These are phyloP conservation scores for Kwoniella europaea DNA, from an alignment of 768 basidiomycete genomes.

Conservation along the genomic window DNA sequence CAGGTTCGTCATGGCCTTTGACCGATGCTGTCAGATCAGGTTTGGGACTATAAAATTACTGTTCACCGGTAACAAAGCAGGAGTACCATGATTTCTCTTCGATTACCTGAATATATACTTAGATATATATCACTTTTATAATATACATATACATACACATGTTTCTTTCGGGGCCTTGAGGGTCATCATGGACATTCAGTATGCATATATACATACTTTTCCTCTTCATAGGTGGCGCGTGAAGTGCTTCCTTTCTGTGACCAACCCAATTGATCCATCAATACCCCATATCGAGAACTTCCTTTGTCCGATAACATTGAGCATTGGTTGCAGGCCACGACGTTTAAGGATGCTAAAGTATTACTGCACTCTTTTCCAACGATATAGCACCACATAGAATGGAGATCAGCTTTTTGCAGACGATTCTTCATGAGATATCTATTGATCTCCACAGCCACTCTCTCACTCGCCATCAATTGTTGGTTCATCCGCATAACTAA, in stretches of 20 bases:
- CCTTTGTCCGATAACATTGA: neutral
- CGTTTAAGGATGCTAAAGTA: too few species aligned
- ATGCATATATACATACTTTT: neutral
- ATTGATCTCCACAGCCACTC: neutral
- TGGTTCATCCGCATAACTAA: neutral
- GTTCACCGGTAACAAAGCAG: neutral
- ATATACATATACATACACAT: neutral
- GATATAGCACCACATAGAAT: too few species aligned
- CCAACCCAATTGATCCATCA: neutral
- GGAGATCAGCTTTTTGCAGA: too few species aligned
- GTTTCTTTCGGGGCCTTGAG: neutral
- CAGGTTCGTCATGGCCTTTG: slow-evolving; percentile 43
- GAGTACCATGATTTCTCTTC: neutral
- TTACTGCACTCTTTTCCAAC: too few species aligned
- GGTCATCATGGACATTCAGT: neutral
- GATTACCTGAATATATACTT: neutral
- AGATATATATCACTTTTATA: neutral
- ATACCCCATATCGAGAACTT: neutral
- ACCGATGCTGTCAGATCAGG: slow-evolving; percentile 53
- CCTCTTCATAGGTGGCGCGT: neutral
- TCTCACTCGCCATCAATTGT: neutral
- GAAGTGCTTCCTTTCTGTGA: neutral
- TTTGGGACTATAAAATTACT: slow-evolving; percentile 38
- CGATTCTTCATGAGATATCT: too few species aligned
- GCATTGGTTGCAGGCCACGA: too few species aligned